These are phyloP conservation scores for Argentina anserina DNA, from an alignment of 306 rosid species.

Conservation along the genomic window DNA sequence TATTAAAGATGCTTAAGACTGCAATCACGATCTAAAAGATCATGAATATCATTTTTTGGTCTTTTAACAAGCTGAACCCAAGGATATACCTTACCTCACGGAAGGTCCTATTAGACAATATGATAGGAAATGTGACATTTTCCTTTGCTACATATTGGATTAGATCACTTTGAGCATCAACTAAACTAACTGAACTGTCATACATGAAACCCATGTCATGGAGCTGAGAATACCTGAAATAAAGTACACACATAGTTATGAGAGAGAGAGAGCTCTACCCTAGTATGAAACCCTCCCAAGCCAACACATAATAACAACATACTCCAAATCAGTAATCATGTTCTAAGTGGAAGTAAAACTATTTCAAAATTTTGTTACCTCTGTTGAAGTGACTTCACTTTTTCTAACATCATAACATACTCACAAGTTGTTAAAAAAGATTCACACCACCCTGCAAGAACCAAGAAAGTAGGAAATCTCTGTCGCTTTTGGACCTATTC, in stretches of 20 bases:
- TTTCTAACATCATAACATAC: slow-evolving; percentile 35
- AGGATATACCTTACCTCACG: slow-evolving; percentile 56
- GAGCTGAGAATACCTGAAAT: slow-evolving; percentile 67
- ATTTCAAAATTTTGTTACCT: slow-evolving; percentile 41
- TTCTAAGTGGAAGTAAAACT: slow-evolving; percentile 15
- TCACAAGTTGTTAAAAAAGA: slow-evolving; percentile 20
- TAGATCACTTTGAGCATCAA: slow-evolving; percentile 32
- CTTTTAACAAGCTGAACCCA: slow-evolving; percentile 25
- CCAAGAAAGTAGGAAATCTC: slow-evolving; percentile 47
- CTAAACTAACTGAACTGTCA: slow-evolving; percentile 24
- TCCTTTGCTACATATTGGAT: slow-evolving; percentile 52
- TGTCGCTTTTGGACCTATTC: slow-evolving; percentile 45
- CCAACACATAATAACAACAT: neutral
- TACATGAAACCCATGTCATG: slow-evolving; percentile 54
- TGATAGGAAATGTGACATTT: slow-evolving; percentile 67
- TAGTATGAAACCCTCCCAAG: neutral
- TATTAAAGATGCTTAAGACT: neutral
- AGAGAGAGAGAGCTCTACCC: neutral
- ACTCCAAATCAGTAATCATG: slow-evolving; percentile 4
- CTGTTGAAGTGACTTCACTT: slow-evolving; percentile 63
- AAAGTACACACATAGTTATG: neutral
- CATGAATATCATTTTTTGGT: slow-evolving; percentile 4
- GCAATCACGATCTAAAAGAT: neutral
- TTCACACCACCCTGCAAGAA: slow-evolving; percentile 52
- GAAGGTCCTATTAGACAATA: slow-evolving; percentile 55